These are phyloP conservation scores for Caryopteris hybrid DNA, from an alignment of 305 asterid species.

Conservation along the genomic window DNA sequence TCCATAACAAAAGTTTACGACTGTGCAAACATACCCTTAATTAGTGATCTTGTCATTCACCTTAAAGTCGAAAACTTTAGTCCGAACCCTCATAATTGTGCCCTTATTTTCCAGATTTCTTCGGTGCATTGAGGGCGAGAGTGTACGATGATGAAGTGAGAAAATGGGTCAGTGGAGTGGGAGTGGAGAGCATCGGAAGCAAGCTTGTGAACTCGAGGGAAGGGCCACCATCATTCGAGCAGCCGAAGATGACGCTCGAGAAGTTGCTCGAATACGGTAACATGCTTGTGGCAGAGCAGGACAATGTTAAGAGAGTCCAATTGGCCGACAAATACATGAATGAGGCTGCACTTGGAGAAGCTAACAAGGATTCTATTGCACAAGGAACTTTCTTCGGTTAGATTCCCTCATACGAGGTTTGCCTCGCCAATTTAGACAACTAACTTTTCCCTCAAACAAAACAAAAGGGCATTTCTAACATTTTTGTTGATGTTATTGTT, in stretches of 20 bases:
- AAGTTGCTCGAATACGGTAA: conserved; percentile 65
- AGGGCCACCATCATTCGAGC: conserved; percentile 62
- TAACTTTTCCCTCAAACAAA: too few relatives aligned
- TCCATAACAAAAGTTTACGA: too few relatives aligned
- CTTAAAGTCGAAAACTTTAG: too few relatives aligned
- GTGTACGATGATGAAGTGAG: conserved; percentile 78
- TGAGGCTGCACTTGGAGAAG: conserved; percentile 79
- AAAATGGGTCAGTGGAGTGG: conserved; percentile 43
- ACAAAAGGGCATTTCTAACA: too few relatives aligned
- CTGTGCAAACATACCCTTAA: too few relatives aligned
- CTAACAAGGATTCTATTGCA: conserved; percentile 56
- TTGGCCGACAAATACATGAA: conserved; percentile 62
- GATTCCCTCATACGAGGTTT: conserved; percentile 9
- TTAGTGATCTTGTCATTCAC: too few relatives aligned
- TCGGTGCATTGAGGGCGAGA: conserved; percentile 85
- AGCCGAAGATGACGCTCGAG: conserved; percentile 63
- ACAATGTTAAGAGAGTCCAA: conserved; percentile 91
- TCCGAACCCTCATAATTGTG: too few relatives aligned
- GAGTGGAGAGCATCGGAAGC: conserved; percentile 47
- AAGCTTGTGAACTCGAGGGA: conserved; percentile 67
- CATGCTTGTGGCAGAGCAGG: conserved; percentile 78
- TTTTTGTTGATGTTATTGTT: too few relatives aligned
- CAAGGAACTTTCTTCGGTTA: conserved; percentile 47
- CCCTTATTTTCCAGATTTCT: conserved; percentile 64
- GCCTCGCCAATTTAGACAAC: not conserved